Evolutionary conservation across 2,329 filamentous ascomycete genomes (phyloP), one percentile per base, ranked within the genome.

Genomic region (Colletotrichum theobromicola): DNA sequence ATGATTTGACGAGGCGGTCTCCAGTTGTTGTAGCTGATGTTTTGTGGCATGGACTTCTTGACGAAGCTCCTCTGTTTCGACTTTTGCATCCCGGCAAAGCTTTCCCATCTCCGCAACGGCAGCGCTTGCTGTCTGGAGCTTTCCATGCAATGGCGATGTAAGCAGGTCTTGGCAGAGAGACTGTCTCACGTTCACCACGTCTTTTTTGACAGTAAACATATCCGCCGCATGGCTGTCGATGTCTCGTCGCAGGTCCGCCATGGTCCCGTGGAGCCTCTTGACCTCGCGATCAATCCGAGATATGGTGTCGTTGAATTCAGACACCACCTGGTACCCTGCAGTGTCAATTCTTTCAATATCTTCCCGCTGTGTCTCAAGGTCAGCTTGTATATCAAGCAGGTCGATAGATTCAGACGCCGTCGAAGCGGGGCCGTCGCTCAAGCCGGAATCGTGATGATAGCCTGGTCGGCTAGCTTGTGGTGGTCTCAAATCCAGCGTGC

Each of bases 271-370:
- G 12, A 85, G 76, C 30, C 79, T 81, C 42, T 79, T 76, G 69
- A 84, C 77, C 42, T 85, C 82, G 24, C 78, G 71, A 42, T 85
- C 81, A 21, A 87, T 81, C 26, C 81, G 82, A 21, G 77, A 71
- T 12, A 86, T 78, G 28, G 81, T 79, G 15, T 79, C 79, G 24
- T 85, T 82, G 62, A 86, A 82, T 3, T 81, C 80, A 9, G 84
- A 81, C 15, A 84, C 80, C 55, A 85, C 79, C 53, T 84, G 83
- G 72, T 80, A 81, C 2, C 84, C 84, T 8, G 83, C 80, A 28
- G 76, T 81, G 69, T 84, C 83, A 57, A 87, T 82, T 35, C 80
- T 81, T 9, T 82, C 79, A 70, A 86, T 83, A 21, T 84, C 79
- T 50, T 81, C 80, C 46, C 79, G 77, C 61, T 86, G 84, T 4